Percentiles rank a stretch among this genome's conserved stretches.
phyloP scores from a whole-genome alignment of 257 asterid genomes.

The Salvia hispanica region DNA sequence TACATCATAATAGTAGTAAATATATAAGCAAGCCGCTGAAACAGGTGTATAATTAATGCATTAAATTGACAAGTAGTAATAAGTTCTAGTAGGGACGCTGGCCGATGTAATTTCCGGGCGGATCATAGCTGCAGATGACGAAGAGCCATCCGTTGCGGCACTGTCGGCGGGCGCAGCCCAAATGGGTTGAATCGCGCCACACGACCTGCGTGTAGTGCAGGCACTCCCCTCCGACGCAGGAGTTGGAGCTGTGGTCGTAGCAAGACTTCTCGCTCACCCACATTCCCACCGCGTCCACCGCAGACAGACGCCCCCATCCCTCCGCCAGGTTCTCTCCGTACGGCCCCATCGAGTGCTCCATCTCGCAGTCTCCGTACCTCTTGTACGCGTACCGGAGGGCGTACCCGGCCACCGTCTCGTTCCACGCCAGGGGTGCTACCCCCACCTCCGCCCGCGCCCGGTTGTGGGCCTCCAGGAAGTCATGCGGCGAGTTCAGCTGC shows the following conservation, averaged over 20 bases:
- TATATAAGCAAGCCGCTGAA: no score
- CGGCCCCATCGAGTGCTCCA: slow-evolving; percentile 44
- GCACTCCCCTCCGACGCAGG: slow-evolving; percentile 48
- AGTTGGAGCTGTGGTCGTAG: slow-evolving; percentile 34
- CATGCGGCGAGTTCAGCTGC: slow-evolving; percentile 35
- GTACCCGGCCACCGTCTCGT: slow-evolving; percentile 36
- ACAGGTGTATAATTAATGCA: no score
- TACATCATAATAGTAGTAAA: no score
- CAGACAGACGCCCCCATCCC: slow-evolving; percentile 35
- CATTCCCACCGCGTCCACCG: slow-evolving; percentile 36
- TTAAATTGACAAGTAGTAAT: no score
- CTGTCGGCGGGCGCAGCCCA: no score
- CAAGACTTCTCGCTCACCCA: slow-evolving; percentile 41
- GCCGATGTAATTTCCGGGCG: no score
- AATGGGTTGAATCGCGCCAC: no score
- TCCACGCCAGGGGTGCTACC: slow-evolving; percentile 39
- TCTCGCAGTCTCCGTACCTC: slow-evolving; percentile 29
- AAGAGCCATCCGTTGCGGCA: no score
- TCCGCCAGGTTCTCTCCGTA: slow-evolving; percentile 56
- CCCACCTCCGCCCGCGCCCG: slow-evolving; percentile 45
- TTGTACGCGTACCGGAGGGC: slow-evolving; percentile 36
- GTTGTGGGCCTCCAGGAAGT: slow-evolving; percentile 49
- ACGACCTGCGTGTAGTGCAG: no score
- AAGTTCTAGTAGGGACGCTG: no score
- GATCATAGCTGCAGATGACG: no score